Evolutionary conservation across 164 flowering plant species (phyloP), one percentile per base, ranked within the genome.

Genomic region (Santalum album): DNA sequence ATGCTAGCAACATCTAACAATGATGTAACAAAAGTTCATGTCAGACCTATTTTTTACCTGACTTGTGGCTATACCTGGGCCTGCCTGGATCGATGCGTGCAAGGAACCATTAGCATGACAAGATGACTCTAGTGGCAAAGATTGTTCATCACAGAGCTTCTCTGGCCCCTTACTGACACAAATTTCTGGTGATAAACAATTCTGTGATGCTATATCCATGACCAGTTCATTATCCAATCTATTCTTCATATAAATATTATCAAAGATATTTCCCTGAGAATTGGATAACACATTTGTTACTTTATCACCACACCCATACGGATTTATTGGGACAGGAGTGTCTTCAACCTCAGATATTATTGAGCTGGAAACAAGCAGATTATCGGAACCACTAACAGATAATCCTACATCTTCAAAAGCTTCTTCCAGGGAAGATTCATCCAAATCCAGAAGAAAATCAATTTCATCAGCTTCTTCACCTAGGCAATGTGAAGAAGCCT

Each of bases 401-500:
- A 87, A 51, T 2, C 96, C 96, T n/a, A 78, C 78, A 78, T 90
- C 97, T 56, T 69, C 72, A 70, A 64, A 85, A 24, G 81, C 90
- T 68, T 72, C 84, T 43, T 25, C 71, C 86, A 90, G 80, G 27
- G 49, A 34, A 18, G 46, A 61, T 45, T 83, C 84, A 73, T 79
- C 83, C 72, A 87, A 70, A 48, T 85, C 90, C 1, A 77, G 73
- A 21, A 86, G 78, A 57, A 44, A 59, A 57, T 76, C 86, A 61
- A 55, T 62, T 51, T 73, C 75, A 53, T 71, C 70, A 36, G 27
- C 50, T 39, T 57, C 69, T 35, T 67, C 61, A 39, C 14, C 26
- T 44, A 53, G 27, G 65, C 22, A 47, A 67, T 52, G 19, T 26
- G 56, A 61, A 29, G 48, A 42, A 46, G 57, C 58, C 25, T 65